Evolutionary conservation across 352 stramenopile species (phyloP).

Genomic region (Globisporangium okanoganense): DNA sequence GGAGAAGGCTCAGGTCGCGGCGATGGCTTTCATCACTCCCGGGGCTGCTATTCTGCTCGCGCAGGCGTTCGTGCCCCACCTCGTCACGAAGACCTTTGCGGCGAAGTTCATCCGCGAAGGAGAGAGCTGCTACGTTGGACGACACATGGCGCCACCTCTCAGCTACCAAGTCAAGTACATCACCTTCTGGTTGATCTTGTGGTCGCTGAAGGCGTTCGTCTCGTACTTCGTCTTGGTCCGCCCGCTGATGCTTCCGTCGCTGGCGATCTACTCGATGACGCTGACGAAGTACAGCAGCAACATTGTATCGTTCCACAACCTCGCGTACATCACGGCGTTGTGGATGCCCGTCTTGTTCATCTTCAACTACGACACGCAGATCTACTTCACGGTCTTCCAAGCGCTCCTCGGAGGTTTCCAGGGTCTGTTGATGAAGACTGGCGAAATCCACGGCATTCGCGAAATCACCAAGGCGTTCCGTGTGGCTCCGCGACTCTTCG

Average conservation of each 20-base stretch:
- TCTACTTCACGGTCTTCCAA: constrained; percentile 77
- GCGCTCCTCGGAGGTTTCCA: constrained; percentile 44
- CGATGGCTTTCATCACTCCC: constrained; percentile 39
- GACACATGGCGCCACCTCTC: constrained; percentile 62
- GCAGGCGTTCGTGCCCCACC: constrained; percentile 37
- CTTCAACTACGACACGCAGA: constrained; percentile 80
- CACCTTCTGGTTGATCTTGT: constrained; percentile 59
- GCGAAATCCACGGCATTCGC: constrained; percentile 60
- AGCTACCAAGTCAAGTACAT: constrained; percentile 65
- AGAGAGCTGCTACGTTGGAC: constrained; percentile 58
- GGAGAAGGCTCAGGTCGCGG: constrained; percentile 27
- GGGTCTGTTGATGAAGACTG: constrained; percentile 66
- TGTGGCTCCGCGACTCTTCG: constrained; percentile 59
- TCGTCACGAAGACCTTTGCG: constrained; percentile 49
- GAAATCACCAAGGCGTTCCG: constrained; percentile 71
- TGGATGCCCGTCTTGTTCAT: constrained; percentile 71
- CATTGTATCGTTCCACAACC: constrained; percentile 68
- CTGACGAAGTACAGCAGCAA: constrained; percentile 52
- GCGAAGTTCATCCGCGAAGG: constrained; percentile 73
- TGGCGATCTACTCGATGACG: constrained; percentile 70
- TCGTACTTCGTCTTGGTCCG: constrained; percentile 72
- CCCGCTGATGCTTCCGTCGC: constrained; percentile 57
- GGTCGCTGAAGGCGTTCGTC: constrained; percentile 51
- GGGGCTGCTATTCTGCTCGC: constrained; percentile 36
- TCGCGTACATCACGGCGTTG: constrained; percentile 53